Percentiles rank a stretch among this genome's conserved stretches.
phyloP scores from a whole-genome alignment of 164 flowering plant genomes.

The Liriodendron chinense region DNA sequence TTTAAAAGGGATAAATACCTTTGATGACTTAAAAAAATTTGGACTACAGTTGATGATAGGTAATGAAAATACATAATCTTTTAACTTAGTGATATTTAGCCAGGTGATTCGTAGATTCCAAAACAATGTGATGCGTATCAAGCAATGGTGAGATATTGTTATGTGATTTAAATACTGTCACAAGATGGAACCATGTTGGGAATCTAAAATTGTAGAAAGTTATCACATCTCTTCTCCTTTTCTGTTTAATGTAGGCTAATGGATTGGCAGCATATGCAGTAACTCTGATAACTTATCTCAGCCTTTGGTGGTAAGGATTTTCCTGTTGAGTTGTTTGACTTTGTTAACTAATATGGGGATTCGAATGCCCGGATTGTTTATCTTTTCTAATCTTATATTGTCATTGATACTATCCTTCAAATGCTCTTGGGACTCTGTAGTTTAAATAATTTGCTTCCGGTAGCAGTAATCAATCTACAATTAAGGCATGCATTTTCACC shows the following conservation, averaged over 20 bases:
- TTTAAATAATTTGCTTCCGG: no score
- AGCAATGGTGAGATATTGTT: not conserved
- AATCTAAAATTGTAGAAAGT: not conserved
- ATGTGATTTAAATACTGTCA: not conserved
- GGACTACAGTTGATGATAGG: no score
- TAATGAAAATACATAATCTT: no score
- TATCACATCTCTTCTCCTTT: not conserved
- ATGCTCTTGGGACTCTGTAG: not conserved
- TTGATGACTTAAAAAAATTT: no score
- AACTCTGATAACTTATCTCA: conserved; percentile 71
- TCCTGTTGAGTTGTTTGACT: not conserved
- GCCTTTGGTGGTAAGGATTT: conserved; percentile 90
- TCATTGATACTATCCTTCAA: not conserved
- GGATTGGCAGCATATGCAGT: conserved; percentile 83
- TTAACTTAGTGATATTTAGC: not conserved
- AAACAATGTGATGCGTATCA: conserved; percentile 16
- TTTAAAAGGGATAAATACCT: no score
- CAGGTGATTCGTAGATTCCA: not conserved
- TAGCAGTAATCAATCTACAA: no score
- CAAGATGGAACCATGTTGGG: not conserved
- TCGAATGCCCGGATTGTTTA: not conserved
- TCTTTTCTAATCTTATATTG: not conserved
- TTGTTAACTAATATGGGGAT: not conserved
- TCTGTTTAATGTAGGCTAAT: conserved; percentile 63
- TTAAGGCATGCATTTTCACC: no score